Conservation (phyloP, 2,329 filamentous ascomycete genomes). For the Zymoseptoria tritici region DNA sequence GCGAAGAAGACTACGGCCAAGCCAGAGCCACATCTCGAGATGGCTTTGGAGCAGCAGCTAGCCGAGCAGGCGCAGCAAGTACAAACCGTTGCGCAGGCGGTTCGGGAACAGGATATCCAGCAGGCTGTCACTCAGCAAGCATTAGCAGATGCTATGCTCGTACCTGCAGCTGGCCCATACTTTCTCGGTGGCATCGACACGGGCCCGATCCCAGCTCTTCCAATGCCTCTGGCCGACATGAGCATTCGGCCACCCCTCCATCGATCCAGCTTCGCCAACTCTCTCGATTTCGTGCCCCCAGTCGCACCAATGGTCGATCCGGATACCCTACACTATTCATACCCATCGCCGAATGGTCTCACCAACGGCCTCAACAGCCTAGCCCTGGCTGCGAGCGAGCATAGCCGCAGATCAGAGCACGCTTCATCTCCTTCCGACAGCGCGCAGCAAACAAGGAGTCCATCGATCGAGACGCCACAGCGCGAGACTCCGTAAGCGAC, state of each 20-base stretch:
- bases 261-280: slow-evolving; percentile 26
- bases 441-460: slow-evolving; percentile 14
- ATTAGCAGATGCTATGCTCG: slow-evolving; percentile 9
- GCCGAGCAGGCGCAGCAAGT: slow-evolving; percentile 20
- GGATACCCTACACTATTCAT: slow-evolving; percentile 29
- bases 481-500: slow-evolving; percentile 7
- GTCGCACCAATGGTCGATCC: slow-evolving; percentile 25
- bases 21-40: slow-evolving; percentile 26
- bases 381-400: slow-evolving; percentile 31
- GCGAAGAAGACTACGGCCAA: slow-evolving; percentile 25
- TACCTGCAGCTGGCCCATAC: slow-evolving; percentile 27
- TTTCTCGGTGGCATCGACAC: slow-evolving; percentile 27
- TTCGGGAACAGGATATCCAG: slow-evolving; percentile 14
- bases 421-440: not conserved
- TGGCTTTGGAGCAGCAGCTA: slow-evolving; percentile 29
- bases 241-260: slow-evolving; percentile 26
- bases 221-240: slow-evolving; percentile 28
- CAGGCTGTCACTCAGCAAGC: slow-evolving; percentile 15
- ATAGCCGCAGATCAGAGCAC: slow-evolving; percentile 28
- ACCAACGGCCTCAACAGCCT: slow-evolving; percentile 33
- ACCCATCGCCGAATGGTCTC: slow-evolving; percentile 28
- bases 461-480: slow-evolving; percentile 13
- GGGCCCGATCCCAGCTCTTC: slow-evolving; percentile 29
- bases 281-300: slow-evolving; percentile 29
- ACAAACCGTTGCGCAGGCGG: slow-evolving; percentile 10